Evolutionary conservation across 352 stramenopile species (phyloP).

Genomic region (Globisporangium echinulatum): DNA sequence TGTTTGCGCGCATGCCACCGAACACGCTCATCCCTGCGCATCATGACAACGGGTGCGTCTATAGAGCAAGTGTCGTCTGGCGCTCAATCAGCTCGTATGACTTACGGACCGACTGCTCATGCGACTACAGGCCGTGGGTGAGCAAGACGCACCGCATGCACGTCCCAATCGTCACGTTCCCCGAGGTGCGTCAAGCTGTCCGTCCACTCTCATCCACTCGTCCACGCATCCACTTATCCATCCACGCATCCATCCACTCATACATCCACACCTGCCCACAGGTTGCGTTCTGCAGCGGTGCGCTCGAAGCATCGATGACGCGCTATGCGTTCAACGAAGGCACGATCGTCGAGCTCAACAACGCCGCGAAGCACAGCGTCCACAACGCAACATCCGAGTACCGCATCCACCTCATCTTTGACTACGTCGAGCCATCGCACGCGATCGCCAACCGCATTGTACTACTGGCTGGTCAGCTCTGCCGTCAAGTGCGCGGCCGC

Average conservation of each 20-base stretch:
- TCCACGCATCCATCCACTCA: background rate
- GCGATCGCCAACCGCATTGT: constrained; percentile 15
- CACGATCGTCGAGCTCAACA: constrained; percentile 96
- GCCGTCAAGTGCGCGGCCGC: constrained; percentile 44
- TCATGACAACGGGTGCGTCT: constrained; percentile 88
- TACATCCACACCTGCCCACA: background rate
- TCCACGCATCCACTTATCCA: no score
- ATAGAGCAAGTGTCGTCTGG: background rate
- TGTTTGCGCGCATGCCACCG: constrained; percentile 91
- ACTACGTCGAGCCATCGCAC: constrained; percentile 86
- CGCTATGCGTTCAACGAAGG: constrained; percentile 85
- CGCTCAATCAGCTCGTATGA: no score
- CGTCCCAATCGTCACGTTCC: constrained; percentile 87
- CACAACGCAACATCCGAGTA: constrained; percentile 79
- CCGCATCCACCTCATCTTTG: constrained; percentile 96
- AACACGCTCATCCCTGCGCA: constrained; percentile 92
- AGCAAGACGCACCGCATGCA: constrained; percentile 91
- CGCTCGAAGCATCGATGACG: constrained; percentile 50
- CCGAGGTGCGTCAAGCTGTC: constrained; percentile 15
- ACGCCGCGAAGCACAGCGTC: constrained; percentile 92
- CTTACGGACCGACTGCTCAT: no score
- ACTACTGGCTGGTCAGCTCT: constrained; percentile 33
- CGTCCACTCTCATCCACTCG: no score
- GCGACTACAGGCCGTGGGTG: constrained; percentile 68
- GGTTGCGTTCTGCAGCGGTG: constrained; percentile 55